Conservation (phyloP, 768 basidiomycete species). For the Suillus cothurnatus region DNA sequence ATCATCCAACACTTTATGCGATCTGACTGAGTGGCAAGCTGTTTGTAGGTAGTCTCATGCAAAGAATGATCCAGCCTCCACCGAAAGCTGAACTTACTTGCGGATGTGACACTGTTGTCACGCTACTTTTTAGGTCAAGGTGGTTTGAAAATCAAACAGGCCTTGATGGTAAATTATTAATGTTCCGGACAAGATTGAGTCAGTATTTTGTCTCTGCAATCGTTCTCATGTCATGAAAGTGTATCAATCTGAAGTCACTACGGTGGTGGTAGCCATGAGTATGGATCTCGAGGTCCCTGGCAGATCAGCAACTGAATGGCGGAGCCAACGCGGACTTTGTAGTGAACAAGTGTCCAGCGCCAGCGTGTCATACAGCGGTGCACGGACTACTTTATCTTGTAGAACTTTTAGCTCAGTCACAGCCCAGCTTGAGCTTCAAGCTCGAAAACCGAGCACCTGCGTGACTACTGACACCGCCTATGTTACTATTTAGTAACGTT, state of each 20-base stretch:
- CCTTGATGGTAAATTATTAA: too few species aligned
- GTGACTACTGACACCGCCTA: too few species aligned
- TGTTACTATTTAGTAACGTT: too few species aligned
- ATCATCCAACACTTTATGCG: neutral
- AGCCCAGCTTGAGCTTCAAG: too few species aligned
- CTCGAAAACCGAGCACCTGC: too few species aligned
- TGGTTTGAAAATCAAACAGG: slow-evolving; percentile 7
- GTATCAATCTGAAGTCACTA: neutral
- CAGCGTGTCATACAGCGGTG: neutral
- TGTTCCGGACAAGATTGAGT: neutral
- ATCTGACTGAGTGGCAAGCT: neutral
- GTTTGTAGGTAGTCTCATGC: slow-evolving; percentile 16
- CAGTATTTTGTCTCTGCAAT: neutral
- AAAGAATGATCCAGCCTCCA: slow-evolving; percentile 30
- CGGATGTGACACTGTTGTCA: slow-evolving; percentile 38
- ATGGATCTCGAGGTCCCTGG: neutral
- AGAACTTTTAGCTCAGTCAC: neutral
- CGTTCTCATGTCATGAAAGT: neutral
- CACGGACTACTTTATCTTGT: too few species aligned
- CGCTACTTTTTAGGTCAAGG: slow-evolving; percentile 19
- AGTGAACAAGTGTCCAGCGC: neutral
- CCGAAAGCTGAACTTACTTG: slow-evolving; percentile 38
- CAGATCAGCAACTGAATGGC: neutral
- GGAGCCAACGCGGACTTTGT: neutral
- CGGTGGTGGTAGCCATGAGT: neutral